phyloP scores from a whole-genome alignment of 2,329 filamentous ascomycete species.

The Penicillium polonicum region DNA sequence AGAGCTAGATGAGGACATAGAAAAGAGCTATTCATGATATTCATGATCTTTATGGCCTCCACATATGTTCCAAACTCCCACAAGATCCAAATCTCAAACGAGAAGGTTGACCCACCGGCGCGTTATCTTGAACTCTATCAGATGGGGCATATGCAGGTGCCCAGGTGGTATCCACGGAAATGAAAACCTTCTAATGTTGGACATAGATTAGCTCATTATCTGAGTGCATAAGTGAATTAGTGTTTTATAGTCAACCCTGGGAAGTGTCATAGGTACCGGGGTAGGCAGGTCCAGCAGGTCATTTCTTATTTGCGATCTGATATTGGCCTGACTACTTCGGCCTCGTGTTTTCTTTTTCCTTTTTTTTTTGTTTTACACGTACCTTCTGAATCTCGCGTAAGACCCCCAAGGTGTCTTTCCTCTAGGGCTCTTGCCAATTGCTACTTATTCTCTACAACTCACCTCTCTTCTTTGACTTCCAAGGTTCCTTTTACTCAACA shows the following conservation, averaged over 20 bases:
- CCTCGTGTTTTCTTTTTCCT: background rate
- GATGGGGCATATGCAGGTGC: background rate
- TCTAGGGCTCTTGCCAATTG: background rate
- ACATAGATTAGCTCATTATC: background rate
- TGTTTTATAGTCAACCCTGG: background rate
- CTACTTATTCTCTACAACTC: background rate
- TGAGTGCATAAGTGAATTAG: background rate
- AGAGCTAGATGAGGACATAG: background rate
- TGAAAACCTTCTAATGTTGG: background rate
- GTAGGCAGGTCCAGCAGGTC: background rate
- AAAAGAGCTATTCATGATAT: background rate
- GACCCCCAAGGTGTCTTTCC: background rate
- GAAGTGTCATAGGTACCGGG: background rate
- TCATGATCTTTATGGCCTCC: background rate
- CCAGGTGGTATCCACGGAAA: background rate
- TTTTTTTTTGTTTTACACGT: background rate
- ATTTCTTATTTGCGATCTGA: slow-evolving; percentile 12
- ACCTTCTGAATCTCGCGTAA: background rate
- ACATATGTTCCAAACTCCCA: background rate
- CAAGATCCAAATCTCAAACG: background rate
- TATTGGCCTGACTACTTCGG: background rate
- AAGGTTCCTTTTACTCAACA: background rate
- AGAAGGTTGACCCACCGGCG: slow-evolving; percentile 13
- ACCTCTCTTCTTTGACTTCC: background rate
- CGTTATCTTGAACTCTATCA: slow-evolving; percentile 3